Evolutionary conservation across 179 eudicot species (phyloP).

Genomic region (Beta macrorhiza): DNA sequence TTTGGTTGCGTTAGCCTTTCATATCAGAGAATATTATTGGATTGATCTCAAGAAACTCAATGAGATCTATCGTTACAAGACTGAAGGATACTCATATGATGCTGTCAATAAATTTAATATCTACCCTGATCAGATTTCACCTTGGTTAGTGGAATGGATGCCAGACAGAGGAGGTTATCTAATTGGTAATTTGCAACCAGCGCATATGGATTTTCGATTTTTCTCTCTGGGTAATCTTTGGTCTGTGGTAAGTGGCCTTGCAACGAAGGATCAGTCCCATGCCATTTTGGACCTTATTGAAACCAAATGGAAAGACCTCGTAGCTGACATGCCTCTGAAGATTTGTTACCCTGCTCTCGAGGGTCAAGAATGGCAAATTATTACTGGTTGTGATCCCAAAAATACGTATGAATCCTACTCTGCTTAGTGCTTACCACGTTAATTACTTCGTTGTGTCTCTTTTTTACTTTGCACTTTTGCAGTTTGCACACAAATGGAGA

Average conservation of each 20-base stretch:
- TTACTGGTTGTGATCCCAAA: slow-evolving; percentile 44
- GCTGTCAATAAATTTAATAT: slow-evolving; percentile 51
- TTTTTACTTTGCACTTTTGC: not conserved
- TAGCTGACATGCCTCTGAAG: slow-evolving; percentile 47
- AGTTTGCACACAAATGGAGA: too few relatives aligned
- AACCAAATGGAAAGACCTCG: slow-evolving; percentile 45
- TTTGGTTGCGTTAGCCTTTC: slow-evolving; percentile 45
- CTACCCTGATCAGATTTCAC: slow-evolving; percentile 47
- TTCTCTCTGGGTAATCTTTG: slow-evolving; percentile 44
- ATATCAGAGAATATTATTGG: slow-evolving; percentile 46
- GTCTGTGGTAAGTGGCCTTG: slow-evolving; percentile 46
- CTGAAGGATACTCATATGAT: slow-evolving; percentile 47
- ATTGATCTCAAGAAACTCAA: slow-evolving; percentile 40
- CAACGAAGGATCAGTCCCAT: slow-evolving; percentile 38
- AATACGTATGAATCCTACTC: slow-evolving; percentile 32
- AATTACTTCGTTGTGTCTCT: not conserved
- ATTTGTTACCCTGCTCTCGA: slow-evolving; percentile 45
- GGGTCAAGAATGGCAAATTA: slow-evolving; percentile 42
- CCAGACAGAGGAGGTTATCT: slow-evolving; percentile 44
- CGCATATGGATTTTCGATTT: slow-evolving; percentile 46
- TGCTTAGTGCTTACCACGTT: not conserved
- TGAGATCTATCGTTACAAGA: slow-evolving; percentile 50
- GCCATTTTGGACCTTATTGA: slow-evolving; percentile 48
- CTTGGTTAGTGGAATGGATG: slow-evolving; percentile 53
- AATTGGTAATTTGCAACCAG: slow-evolving; percentile 50